phyloP scores from a whole-genome alignment of 2,329 filamentous ascomycete genomes.

The Mollisia scopiformis region DNA sequence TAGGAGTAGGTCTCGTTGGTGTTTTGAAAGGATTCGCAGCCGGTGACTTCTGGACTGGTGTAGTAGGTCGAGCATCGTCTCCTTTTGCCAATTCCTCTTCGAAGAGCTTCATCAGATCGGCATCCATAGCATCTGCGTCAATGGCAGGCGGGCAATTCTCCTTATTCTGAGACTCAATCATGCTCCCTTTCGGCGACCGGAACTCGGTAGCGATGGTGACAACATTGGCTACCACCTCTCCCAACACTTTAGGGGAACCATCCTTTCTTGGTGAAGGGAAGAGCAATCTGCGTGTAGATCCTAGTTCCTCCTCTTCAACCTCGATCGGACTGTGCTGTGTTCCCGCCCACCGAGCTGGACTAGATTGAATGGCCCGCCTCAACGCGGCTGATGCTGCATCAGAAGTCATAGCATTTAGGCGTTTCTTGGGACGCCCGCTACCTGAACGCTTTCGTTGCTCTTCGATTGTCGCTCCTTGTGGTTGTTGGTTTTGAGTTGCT shows the following conservation, averaged over 20 bases:
- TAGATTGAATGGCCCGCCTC: slow-evolving; percentile 38
- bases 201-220: slow-evolving; percentile 47
- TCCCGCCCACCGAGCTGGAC: slow-evolving; percentile 46
- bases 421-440: slow-evolving; percentile 31
- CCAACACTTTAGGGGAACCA: slow-evolving; percentile 62
- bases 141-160: slow-evolving; percentile 33
- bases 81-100: slow-evolving; percentile 33
- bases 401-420: slow-evolving; percentile 35
- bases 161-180: slow-evolving; percentile 30
- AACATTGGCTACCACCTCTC: slow-evolving; percentile 58
- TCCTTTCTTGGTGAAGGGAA: slow-evolving; percentile 78
- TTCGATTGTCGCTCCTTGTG: not conserved
- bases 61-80: slow-evolving; percentile 29
- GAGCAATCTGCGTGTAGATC: slow-evolving; percentile 67
- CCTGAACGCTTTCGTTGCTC: slow-evolving; percentile 26
- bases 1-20: slow-evolving; percentile 37
- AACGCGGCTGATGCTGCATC: slow-evolving; percentile 35
- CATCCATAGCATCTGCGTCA: slow-evolving; percentile 26
- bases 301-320: slow-evolving; percentile 51
- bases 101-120: slow-evolving; percentile 36
- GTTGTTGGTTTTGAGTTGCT: slow-evolving; percentile 2
- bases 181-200: slow-evolving; percentile 31
- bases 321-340: slow-evolving; percentile 61
- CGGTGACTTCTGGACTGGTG: slow-evolving; percentile 29
- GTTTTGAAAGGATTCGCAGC: slow-evolving; percentile 37